Conservation (phyloP, 1,284 basidiomycete species). For the Tausonia pullulans region DNA sequence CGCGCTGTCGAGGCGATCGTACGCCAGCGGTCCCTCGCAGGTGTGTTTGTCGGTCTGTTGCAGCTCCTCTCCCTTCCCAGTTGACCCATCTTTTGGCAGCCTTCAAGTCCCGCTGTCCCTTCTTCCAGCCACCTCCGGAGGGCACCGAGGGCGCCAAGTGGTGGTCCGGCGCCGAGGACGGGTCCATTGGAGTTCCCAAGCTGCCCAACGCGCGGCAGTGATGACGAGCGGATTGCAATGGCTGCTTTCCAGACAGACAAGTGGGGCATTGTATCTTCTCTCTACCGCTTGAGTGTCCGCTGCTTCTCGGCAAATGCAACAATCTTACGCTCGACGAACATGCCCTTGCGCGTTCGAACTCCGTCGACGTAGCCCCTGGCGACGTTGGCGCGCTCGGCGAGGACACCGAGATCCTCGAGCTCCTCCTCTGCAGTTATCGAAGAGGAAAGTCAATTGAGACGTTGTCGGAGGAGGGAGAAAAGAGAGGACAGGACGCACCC, state of each 20-base stretch:
- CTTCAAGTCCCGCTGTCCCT: slow-evolving; percentile 12
- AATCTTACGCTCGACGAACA: slow-evolving; percentile 86
- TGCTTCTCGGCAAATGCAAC: slow-evolving; percentile 94
- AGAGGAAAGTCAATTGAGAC: neutral
- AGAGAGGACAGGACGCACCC: neutral
- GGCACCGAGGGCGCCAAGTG: neutral
- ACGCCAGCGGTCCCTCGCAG: slow-evolving; percentile 7
- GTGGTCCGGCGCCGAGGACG: too few relatives aligned
- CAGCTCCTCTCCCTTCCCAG: neutral
- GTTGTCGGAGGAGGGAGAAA: neutral
- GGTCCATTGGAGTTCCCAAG: too few relatives aligned
- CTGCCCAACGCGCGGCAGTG: too few relatives aligned
- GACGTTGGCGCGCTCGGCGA: slow-evolving; percentile 86
- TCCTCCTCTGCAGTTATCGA: slow-evolving; percentile 56
- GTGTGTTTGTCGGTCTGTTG: neutral
- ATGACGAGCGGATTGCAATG: too few relatives aligned
- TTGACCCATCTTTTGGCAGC: neutral
- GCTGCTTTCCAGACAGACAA: too few relatives aligned
- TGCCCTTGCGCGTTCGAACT: slow-evolving; percentile 84
- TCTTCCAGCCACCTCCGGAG: slow-evolving; percentile 6
- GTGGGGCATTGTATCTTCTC: neutral
- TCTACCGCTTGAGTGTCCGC: slow-evolving; percentile 75
- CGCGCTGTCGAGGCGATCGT: slow-evolving; percentile 14
- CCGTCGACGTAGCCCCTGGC: slow-evolving; percentile 88
- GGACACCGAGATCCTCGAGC: slow-evolving; percentile 91